phyloP scores from a whole-genome alignment of 257 asterid species.

The Nyctanthes arbortristis region DNA sequence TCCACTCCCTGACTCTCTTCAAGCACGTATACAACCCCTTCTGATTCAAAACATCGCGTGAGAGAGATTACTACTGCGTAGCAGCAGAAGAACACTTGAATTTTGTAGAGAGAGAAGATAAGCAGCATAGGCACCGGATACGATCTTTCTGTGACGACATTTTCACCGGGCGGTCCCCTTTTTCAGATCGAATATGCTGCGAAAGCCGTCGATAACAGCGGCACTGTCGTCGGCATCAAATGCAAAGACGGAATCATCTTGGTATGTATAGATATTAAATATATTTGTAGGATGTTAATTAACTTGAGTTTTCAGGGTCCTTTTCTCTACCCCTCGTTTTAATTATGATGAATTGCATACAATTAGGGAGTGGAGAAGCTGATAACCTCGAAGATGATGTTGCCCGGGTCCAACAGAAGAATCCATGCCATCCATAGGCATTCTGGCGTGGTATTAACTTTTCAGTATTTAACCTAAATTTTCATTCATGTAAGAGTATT shows the following conservation, averaged over 20 bases:
- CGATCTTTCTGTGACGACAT: slow-evolving; percentile 89
- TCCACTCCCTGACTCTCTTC: background rate
- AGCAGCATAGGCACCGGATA: slow-evolving; percentile 93
- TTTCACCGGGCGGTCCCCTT: slow-evolving; percentile 92
- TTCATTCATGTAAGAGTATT: background rate
- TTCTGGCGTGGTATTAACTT: slow-evolving; percentile 63
- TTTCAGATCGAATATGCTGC: slow-evolving; percentile 97
- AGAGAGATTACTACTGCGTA: too few species aligned
- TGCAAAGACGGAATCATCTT: slow-evolving; percentile 89
- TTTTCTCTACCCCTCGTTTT: background rate
- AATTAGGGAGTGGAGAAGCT: slow-evolving; percentile 85
- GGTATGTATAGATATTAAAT: slow-evolving; percentile 36
- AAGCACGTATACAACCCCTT: background rate
- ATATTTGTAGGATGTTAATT: background rate
- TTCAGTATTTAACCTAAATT: background rate
- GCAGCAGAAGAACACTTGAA: background rate
- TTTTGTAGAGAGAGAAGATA: slow-evolving; percentile 37
- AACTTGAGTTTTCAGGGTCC: slow-evolving; percentile 32
- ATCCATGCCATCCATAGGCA: too few species aligned
- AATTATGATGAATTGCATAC: background rate
- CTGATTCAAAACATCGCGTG: too few species aligned
- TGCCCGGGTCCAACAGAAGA: too few species aligned
- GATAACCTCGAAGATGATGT: too few species aligned
- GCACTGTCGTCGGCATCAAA: slow-evolving; percentile 82
- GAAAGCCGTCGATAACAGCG: slow-evolving; percentile 90